Evolutionary conservation across 225 moss, liverwort and hornwort species (phyloP), one percentile per base, ranked within the genome.

Genomic region (Ulota crispa): DNA sequence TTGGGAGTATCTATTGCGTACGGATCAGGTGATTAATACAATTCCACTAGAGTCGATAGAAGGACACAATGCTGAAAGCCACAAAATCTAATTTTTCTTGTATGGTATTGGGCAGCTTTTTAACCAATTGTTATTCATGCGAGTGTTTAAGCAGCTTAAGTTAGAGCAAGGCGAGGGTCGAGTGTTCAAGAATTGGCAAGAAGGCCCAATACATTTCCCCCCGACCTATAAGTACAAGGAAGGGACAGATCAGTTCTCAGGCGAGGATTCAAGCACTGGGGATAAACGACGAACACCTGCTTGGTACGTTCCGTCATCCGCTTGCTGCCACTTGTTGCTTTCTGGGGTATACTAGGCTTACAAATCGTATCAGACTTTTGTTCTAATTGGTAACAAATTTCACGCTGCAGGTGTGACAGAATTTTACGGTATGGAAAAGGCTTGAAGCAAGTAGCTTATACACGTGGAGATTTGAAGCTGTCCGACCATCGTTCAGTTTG

Each of bases 401-500:
- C 21, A n/a, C 53, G n/a, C 43, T 83, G 73, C 91, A 91, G 91
- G 91, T 91, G 89, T 81, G 91, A 91, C 80, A 85, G 91, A 53
- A 85, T 91, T 72, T 63, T 91, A 14, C 89, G 91, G 91, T 82
- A 82, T 77, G 91, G 91, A 59, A 85, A 86, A 74, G 91, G 91
- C 32, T 68, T 91, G 73, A 85, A 63, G 60, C 87, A 87, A 73
- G 64, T 87, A 45, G 80, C 79, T 64, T 91, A 91, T 69, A 77
- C 76, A 67, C 53, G 85, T 27, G 87, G 89, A 70, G 83, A 83
- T 41, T 53, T 83, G 67, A 85, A 85, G 79, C 73, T 91, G 57
- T 91, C 91, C 15, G 91, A 91, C 59, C 91, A 91, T 82, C 91
- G 91, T 68, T 88, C 91, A 73, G 91, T 91, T 67, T 84, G 79